These are phyloP conservation scores for Calendula officinalis DNA, from an alignment of 129 eudicot genomes.

Conservation along the genomic window DNA sequence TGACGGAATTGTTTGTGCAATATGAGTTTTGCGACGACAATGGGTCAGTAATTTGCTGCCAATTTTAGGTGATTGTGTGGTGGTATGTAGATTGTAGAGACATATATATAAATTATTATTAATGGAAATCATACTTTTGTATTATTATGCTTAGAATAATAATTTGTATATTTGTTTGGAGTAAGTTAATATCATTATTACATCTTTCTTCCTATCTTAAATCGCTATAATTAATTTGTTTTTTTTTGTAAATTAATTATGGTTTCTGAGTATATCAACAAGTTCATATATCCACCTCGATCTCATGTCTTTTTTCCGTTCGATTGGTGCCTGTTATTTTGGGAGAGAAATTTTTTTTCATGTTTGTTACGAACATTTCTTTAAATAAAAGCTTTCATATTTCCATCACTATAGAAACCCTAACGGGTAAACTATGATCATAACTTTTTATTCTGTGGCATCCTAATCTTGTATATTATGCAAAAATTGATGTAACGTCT, in stretches of 20 bases:
- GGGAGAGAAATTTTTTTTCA: no score
- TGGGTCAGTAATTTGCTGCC: conserved; percentile 19
- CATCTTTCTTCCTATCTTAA: no score
- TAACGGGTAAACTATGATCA: conserved; percentile 34
- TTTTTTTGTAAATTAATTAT: no score
- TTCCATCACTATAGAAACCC: conserved; percentile 32
- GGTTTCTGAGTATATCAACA: no score
- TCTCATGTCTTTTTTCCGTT: no score
- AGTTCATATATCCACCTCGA: no score
- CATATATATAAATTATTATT: conserved; percentile 15
- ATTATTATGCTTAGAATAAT: background rate
- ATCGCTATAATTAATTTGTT: no score
- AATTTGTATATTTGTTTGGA: background rate
- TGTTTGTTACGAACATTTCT: conserved; percentile 11
- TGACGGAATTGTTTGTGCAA: conserved; percentile 20
- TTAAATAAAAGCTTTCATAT: conserved; percentile 17
- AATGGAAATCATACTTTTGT: conserved; percentile 18
- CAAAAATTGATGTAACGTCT: conserved; percentile 29
- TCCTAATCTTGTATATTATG: conserved; percentile 28
- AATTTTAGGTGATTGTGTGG: conserved; percentile 23
- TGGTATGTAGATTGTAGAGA: conserved; percentile 15
- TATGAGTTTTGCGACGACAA: conserved; percentile 17
- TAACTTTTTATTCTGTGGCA: conserved; percentile 29
- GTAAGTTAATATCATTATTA: background rate
- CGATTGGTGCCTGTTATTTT: no score